Evolutionary conservation across 257 asterid genomes (phyloP), one percentile per base, ranked within the genome.

Genomic region (Asclepias syriaca): DNA sequence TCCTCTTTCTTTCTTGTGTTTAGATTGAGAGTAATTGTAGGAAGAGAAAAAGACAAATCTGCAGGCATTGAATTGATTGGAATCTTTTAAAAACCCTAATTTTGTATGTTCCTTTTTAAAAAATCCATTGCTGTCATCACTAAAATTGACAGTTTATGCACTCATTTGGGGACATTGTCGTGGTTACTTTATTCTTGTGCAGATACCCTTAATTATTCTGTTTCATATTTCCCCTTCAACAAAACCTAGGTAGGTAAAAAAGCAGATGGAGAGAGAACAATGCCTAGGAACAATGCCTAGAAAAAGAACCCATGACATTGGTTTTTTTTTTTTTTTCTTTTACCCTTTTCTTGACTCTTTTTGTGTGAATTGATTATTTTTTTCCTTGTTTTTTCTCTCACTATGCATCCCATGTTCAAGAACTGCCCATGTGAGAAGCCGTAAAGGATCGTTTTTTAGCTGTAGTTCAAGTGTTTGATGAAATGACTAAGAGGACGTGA

Each of bases 141-240:
- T 4, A 66, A 66, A n/a, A 66, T 12, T 43, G 70, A 66, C 32
- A 67, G 21, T 54, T 48, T 22, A 21, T 37, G 50, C 27, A 6
- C 48, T 37, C 50, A n/a, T 61, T 32, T 67, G 21, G 5, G 77
- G 72, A 71, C 78, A 51, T 40, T 53, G 34, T 54, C 32, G 67
- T 65, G 65, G 56, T 57, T 69, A 55, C 73, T 71, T 76, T 76
- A 48, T 56, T 14, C 71, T 67, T 68, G 64, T 72, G 43, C 75
- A 74, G 68, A 54, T 32, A 64, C 63, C 18, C 18, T 10, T 49
- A 57, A 73, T 70, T 74, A 73, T 69, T 73, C 67, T 59, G 70
- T 65, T 59, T 53, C 74, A 51, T 56, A 56, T 51, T 79, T 70
- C 16, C 75, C 45, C 58, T 32, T 60, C 77, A 67, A 71, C 77